Conservation (phyloP, 2,329 filamentous ascomycete genomes). For the Aspergillus carbonarius region DNA sequence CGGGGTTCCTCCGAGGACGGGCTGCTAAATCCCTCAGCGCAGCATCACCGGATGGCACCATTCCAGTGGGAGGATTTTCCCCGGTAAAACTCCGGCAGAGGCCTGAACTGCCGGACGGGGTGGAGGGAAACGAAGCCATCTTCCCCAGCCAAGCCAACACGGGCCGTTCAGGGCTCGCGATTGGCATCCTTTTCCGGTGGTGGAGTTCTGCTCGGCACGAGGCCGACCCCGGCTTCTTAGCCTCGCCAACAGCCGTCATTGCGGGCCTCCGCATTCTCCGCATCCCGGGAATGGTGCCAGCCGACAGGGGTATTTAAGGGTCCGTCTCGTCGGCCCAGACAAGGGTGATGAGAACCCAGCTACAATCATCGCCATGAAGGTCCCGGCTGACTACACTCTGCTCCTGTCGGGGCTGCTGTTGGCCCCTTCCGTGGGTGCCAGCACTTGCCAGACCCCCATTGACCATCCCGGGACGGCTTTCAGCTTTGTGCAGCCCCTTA, state of each 20-base stretch:
- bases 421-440: not conserved
- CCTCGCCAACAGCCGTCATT: not conserved
- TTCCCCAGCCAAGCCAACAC: not conserved
- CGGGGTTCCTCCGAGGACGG: not conserved
- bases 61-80: no score
- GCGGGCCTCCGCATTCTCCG: not conserved
- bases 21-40: no score
- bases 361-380: not conserved
- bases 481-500: slow-evolving; percentile 20
- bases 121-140: not conserved
- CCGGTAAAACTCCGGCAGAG: not conserved
- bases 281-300: not conserved
- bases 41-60: not conserved
- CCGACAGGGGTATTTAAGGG: not conserved
- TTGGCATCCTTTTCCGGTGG: not conserved
- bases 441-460: not conserved
- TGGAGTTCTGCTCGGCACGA: slow-evolving; percentile 1
- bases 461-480: slow-evolving; percentile 4
- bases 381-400: not conserved
- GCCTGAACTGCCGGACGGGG: not conserved
- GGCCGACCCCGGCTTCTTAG: not conserved
- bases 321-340: not conserved
- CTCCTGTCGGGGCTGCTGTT: not conserved
- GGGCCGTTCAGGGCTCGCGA: not conserved
- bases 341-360: not conserved